phyloP scores from a whole-genome alignment of 257 asterid species.

The Gentiana macrophylla region DNA sequence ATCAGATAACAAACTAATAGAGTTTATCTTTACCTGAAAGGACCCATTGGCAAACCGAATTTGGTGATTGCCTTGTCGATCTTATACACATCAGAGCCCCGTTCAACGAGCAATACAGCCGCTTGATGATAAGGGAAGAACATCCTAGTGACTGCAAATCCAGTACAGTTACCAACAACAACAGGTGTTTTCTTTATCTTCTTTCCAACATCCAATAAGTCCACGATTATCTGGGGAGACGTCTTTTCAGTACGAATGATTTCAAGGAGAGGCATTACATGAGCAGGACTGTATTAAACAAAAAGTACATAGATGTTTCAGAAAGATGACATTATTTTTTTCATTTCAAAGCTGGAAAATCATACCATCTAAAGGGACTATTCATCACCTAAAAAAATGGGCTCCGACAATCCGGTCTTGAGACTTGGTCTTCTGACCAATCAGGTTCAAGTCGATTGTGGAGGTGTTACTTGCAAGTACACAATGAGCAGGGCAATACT shows the following conservation, averaged over 20 bases:
- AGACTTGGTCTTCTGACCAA: conserved; percentile 74
- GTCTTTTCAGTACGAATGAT: conserved; percentile 84
- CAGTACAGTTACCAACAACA: conserved; percentile 95
- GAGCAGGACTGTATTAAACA: conserved; percentile 74
- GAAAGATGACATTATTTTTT: background rate
- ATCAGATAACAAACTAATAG: background rate
- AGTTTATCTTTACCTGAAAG: conserved; percentile 56
- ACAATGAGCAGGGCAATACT: conserved; percentile 82
- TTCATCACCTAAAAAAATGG: conserved; percentile 80
- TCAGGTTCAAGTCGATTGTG: conserved; percentile 74
- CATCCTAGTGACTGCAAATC: conserved; percentile 92
- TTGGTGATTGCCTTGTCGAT: conserved; percentile 67
- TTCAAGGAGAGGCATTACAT: conserved; percentile 95
- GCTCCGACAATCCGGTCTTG: conserved; percentile 88
- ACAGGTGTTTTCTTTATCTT: conserved; percentile 90
- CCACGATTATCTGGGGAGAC: conserved; percentile 79
- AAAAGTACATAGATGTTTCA: background rate
- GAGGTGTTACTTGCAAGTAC: conserved; percentile 90
- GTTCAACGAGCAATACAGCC: conserved; percentile 76
- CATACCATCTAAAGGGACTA: too few species aligned
- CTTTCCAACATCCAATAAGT: conserved; percentile 79
- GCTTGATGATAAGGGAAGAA: conserved; percentile 95
- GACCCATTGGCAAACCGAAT: conserved; percentile 98
- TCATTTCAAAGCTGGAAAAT: background rate
- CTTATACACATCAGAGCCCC: conserved; percentile 70